Percentiles rank a stretch among this genome's conserved stretches.
Evolutionary conservation across 345 rosid genomes (phyloP).

Genomic region (Citrus hindsii): DNA sequence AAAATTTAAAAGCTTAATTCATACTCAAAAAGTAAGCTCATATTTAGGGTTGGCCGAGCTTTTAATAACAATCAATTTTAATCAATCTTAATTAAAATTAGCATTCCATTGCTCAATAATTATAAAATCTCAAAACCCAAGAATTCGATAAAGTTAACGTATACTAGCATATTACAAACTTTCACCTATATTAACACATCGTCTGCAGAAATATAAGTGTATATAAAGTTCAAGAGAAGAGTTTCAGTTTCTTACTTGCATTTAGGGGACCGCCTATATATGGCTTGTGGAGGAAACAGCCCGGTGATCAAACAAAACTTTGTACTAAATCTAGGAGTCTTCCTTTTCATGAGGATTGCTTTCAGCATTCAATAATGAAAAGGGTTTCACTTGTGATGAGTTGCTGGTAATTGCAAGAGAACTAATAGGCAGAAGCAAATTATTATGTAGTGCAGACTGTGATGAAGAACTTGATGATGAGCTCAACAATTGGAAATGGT

Average conservation of each 20-base stretch:
- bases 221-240: neutral
- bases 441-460: neutral
- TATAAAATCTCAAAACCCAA: neutral
- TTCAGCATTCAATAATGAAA: conserved; percentile 36
- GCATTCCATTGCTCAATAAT: too few relatives aligned
- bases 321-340: conserved; percentile 21
- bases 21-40: too few relatives aligned
- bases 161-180: conserved; percentile 7
- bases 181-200: neutral
- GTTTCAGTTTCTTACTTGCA: conserved; percentile 10
- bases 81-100: neutral
- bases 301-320: too few relatives aligned
- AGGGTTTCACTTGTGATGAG: conserved; percentile 29
- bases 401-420: conserved; percentile 24
- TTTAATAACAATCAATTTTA: neutral
- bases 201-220: neutral
- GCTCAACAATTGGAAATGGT: conserved; percentile 41
- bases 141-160: neutral
- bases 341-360: conserved; percentile 19
- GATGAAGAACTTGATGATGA: conserved; percentile 16
- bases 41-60: too few relatives aligned
- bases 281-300: neutral
- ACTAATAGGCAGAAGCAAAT: conserved; percentile 22
- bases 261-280: neutral
- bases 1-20: too few relatives aligned